A percentile compares a stretch with the other conserved stretches of the same genome.
Evolutionary conservation across 176 grass and related monocot genomes (phyloP).

Genomic region (Oryza meridionalis): DNA sequence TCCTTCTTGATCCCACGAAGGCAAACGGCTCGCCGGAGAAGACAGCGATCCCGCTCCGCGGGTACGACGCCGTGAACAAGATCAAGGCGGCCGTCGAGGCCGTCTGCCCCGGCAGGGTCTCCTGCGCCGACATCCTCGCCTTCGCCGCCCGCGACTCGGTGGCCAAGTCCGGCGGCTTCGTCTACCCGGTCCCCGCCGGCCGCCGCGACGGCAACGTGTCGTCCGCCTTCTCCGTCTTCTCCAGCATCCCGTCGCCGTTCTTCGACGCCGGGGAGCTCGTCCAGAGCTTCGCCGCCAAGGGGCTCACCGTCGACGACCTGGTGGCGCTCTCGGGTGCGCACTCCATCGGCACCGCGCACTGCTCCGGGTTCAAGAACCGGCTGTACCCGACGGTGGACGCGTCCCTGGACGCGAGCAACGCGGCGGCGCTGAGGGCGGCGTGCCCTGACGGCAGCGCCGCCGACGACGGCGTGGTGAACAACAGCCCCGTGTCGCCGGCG

Average conservation of each 20-base stretch:
- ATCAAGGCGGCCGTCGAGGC: slow-evolving; percentile 43
- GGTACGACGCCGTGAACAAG: slow-evolving; percentile 40
- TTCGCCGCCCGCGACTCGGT: slow-evolving; percentile 65
- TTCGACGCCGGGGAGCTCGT: slow-evolving; percentile 13
- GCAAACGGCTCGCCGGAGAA: slow-evolving; percentile 49
- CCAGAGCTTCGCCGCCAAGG: slow-evolving; percentile 37
- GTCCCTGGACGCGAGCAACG: slow-evolving; percentile 29
- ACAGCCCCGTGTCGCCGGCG: slow-evolving; percentile 23
- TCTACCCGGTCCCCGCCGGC: slow-evolving; percentile 43
- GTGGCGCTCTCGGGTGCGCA: slow-evolving; percentile 52
- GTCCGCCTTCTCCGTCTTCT: slow-evolving; percentile 16
- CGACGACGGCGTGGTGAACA: slow-evolving; percentile 31
- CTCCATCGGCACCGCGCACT: slow-evolving; percentile 45
- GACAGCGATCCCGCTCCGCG: slow-evolving; percentile 40
- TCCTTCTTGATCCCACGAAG: slow-evolving; percentile 31
- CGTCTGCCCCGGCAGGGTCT: slow-evolving; percentile 54
- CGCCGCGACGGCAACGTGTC: slow-evolving; percentile 48
- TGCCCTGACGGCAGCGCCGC: slow-evolving; percentile 33
- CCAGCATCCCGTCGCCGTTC: slow-evolving; percentile 37
- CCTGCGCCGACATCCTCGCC: slow-evolving; percentile 89
- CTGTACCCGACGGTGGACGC: slow-evolving; percentile 50
- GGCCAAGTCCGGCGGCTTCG: slow-evolving; percentile 18
- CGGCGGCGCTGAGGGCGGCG: slow-evolving; percentile 14
- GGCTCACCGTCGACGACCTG: slow-evolving; percentile 44
- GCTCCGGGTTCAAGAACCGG: slow-evolving; percentile 38